Percentiles rank a stretch among this genome's conserved stretches.
Conservation (phyloP, 2,329 filamentous ascomycete genomes). For the Aspergillus neoniger region DNA sequence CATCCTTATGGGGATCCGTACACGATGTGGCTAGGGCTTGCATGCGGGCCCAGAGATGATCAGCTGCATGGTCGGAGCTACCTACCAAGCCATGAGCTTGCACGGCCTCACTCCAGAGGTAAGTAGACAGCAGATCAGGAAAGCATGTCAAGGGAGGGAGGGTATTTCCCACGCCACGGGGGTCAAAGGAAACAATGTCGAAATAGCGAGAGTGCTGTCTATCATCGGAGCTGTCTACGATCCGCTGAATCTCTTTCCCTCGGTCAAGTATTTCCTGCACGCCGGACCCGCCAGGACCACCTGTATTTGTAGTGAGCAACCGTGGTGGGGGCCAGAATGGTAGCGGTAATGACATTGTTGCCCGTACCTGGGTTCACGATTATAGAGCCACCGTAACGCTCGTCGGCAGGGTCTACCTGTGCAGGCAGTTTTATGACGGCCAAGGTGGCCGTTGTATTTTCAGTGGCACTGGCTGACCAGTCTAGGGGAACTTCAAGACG, state of each 20-base stretch:
- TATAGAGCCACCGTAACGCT: neutral
- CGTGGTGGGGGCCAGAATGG: too few species aligned
- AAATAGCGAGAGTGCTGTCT: neutral
- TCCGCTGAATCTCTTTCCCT: neutral
- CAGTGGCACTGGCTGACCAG: neutral
- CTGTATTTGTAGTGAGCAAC: too few species aligned
- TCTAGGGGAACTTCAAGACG: neutral
- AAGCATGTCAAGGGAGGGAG: neutral
- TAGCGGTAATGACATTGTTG: too few species aligned
- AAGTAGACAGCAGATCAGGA: neutral
- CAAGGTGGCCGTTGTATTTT: neutral
- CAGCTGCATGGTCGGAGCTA: neutral
- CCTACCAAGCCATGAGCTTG: neutral
- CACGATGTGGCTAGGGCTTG: too few species aligned
- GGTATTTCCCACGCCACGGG: neutral
- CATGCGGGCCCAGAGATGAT: too few species aligned
- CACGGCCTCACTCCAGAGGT: too few species aligned
- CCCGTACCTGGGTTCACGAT: neutral
- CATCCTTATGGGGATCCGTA: too few species aligned
- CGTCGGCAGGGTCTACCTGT: neutral
- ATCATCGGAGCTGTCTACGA: neutral
- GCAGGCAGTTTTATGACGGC: neutral
- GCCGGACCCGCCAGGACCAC: neutral
- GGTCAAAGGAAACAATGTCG: neutral
- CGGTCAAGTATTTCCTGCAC: neutral